These are phyloP conservation scores for Fraxinus baroniana DNA, from an alignment of 305 asterid genomes.

Conservation along the genomic window DNA sequence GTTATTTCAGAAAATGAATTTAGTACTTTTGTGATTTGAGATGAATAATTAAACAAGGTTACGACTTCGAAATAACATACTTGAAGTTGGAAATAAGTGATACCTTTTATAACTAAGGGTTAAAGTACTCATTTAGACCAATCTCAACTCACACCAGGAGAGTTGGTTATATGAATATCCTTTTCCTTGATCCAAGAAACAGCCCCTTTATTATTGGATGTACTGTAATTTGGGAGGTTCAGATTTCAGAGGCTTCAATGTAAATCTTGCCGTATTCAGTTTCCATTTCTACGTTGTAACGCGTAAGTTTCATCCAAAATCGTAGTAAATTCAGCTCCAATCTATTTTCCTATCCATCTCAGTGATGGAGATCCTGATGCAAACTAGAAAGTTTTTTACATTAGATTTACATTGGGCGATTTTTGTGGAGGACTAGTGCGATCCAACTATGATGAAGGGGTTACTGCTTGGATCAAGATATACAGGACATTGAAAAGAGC, in stretches of 20 bases:
- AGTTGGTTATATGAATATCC: not conserved
- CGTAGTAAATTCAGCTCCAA: not conserved
- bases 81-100: not conserved
- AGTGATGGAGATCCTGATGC: not conserved
- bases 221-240: not conserved
- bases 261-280: not conserved
- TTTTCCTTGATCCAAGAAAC: not conserved
- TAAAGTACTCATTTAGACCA: not conserved
- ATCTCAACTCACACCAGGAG: not conserved
- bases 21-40: not conserved
- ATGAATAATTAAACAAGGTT: too few relatives aligned
- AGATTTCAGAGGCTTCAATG: not conserved
- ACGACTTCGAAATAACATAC: not conserved
- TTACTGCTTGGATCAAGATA: not conserved
- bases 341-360: not conserved
- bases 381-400: not conserved
- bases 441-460: not conserved
- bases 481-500: not conserved
- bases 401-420: not conserved
- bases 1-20: too few relatives aligned
- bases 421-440: not conserved
- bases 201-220: not conserved
- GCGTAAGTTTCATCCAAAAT: not conserved
- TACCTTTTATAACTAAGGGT: not conserved
- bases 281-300: not conserved